Conservation (phyloP, 306 rosid species). For the Potentilla sterilis region DNA sequence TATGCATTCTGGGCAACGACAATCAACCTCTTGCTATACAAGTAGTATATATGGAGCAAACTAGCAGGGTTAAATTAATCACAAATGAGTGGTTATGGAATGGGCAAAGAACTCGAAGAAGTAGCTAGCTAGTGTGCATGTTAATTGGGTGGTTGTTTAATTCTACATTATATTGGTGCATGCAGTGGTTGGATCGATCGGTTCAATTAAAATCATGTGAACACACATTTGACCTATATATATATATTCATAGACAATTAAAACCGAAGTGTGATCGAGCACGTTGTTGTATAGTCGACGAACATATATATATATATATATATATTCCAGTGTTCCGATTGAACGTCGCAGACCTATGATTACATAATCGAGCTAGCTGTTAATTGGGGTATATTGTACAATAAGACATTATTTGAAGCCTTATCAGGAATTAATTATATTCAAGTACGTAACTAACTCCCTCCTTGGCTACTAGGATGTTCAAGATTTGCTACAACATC, state of each 20-base stretch:
- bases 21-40: neutral
- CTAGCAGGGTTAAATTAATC: neutral
- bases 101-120: neutral
- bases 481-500: no score
- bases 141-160: neutral
- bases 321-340: neutral
- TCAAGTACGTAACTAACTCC: no score
- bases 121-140: no score
- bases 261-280: neutral
- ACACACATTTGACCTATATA: neutral
- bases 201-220: neutral
- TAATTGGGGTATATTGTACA: no score
- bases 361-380: no score
- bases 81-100: neutral
- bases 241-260: neutral
- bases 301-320: no score
- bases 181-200: conserved; percentile 6
- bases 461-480: no score
- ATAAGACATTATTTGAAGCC: no score
- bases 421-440: no score
- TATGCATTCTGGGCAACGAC: neutral
- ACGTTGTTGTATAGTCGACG: neutral
- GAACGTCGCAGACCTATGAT: neutral
- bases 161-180: neutral
- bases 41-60: neutral